Evolutionary conservation across 768 basidiomycete species (phyloP).

Genomic region (Boletellus emodensis): DNA sequence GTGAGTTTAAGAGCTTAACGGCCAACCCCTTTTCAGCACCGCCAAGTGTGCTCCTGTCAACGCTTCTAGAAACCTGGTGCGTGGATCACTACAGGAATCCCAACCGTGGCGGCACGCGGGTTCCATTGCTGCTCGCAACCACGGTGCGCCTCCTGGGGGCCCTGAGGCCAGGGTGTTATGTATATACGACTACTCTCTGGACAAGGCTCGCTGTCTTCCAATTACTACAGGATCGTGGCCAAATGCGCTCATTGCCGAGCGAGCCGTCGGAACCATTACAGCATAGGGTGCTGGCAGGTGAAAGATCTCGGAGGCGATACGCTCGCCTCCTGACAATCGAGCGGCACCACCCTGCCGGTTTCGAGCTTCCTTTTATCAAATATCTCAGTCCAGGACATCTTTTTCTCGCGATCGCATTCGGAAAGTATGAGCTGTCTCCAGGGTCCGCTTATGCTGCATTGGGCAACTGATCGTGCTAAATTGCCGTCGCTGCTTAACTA

Average conservation of each 20-base stretch:
- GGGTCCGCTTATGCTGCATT: conserved; percentile 30
- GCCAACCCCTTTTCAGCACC: conserved; percentile 29
- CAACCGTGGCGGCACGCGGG: too few relatives aligned
- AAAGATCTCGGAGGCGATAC: conserved; percentile 34
- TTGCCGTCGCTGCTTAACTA: conserved; percentile 17
- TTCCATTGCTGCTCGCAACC: too few relatives aligned
- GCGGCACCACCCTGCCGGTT: conserved; percentile 27
- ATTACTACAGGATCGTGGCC: conserved; percentile 4
- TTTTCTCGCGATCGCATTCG: conserved; percentile 26
- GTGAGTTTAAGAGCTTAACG: conserved; percentile 44
- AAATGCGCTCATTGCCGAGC: conserved; percentile 26
- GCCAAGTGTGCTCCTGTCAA: conserved; percentile 17
- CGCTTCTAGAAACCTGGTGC: background rate
- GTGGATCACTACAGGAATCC: conserved; percentile 29
- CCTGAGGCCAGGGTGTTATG: too few relatives aligned
- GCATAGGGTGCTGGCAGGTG: conserved; percentile 25
- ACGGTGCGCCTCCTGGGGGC: too few relatives aligned
- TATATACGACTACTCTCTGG: too few relatives aligned
- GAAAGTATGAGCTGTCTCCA: conserved; percentile 27
- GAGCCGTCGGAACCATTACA: conserved; percentile 29
- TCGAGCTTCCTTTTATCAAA: conserved; percentile 27
- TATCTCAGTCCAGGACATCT: conserved; percentile 25
- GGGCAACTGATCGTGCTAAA: conserved; percentile 23
- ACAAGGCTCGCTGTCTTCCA: too few relatives aligned
- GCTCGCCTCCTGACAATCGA: conserved; percentile 32